Percentiles rank a stretch among this genome's conserved stretches.
These are phyloP conservation scores for Colletotrichum neosansevieriae DNA, from an alignment of 2,329 filamentous ascomycete genomes.

Conservation along the genomic window DNA sequence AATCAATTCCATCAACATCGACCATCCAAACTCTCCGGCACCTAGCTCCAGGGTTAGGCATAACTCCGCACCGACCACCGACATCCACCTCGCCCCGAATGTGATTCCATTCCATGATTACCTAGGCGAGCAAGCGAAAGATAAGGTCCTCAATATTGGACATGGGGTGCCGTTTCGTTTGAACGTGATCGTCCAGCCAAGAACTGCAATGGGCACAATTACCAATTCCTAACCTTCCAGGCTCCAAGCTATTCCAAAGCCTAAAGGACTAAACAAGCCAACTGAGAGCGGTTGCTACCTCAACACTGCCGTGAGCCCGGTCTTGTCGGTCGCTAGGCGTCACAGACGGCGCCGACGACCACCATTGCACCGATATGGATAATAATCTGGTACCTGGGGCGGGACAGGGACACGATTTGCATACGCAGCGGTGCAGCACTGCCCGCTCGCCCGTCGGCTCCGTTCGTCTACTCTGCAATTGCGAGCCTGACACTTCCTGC, in stretches of 20 bases:
- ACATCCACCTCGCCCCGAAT: neutral
- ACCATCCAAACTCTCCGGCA: conserved; percentile 20
- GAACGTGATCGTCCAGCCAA: conserved; percentile 24
- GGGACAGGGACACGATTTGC: neutral
- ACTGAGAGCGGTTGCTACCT: conserved; percentile 35
- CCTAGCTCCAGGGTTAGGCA: conserved; percentile 23
- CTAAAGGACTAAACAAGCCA: conserved; percentile 11
- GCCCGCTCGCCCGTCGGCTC: conserved; percentile 33
- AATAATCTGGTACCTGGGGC: conserved; percentile 4
- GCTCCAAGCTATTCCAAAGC: neutral
- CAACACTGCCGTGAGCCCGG: neutral
- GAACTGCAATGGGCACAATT: conserved; percentile 19
- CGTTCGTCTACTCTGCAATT: conserved; percentile 26
- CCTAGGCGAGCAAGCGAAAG: conserved; percentile 12
- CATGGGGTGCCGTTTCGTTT: neutral
- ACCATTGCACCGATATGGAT: conserved; percentile 11
- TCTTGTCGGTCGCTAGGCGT: conserved; percentile 15
- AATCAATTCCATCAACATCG: conserved; percentile 29
- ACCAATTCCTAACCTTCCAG: conserved; percentile 19
- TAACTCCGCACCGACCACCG: conserved; percentile 37
- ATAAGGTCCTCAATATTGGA: conserved; percentile 22
- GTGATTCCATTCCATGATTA: conserved; percentile 9
- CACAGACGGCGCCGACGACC: conserved; percentile 14
- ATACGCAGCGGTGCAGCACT: conserved; percentile 3
- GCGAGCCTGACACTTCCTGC: conserved; percentile 28